Conservation (phyloP, 805 yeast genomes). For the Candida broadrunensis region DNA sequence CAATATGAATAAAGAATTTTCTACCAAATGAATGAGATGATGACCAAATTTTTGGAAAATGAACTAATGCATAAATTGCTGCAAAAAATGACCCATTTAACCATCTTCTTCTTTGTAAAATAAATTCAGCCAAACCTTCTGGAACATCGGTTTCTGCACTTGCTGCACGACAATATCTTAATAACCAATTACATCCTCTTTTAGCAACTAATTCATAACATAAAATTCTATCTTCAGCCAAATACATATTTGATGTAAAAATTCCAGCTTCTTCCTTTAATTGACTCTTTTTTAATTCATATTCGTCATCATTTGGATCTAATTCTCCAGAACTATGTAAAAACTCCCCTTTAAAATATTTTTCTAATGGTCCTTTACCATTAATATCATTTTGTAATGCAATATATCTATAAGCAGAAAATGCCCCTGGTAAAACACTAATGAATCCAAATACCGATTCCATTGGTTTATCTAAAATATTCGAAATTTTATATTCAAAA, state of each 20-base stretch:
- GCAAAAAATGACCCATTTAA: slow-evolving; percentile 70
- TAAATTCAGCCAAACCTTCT: slow-evolving; percentile 57
- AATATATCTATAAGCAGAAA: slow-evolving; percentile 59
- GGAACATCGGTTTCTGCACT: slow-evolving; percentile 72
- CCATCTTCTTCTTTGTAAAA: slow-evolving; percentile 67
- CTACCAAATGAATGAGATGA: slow-evolving; percentile 52
- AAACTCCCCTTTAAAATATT: slow-evolving; percentile 65
- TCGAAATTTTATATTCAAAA: slow-evolving; percentile 65
- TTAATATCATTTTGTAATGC: slow-evolving; percentile 56
- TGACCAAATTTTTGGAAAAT: slow-evolving; percentile 54
- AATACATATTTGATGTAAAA: slow-evolving; percentile 65
- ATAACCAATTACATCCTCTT: slow-evolving; percentile 54
- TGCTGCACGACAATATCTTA: slow-evolving; percentile 60
- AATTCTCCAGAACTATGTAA: slow-evolving; percentile 55
- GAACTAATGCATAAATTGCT: slow-evolving; percentile 52
- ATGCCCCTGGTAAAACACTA: slow-evolving; percentile 67
- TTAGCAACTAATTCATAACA: slow-evolving; percentile 66
- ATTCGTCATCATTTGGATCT: slow-evolving; percentile 56
- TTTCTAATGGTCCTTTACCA: slow-evolving; percentile 59
- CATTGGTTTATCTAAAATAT: slow-evolving; percentile 64
- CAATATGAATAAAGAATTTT: slow-evolving; percentile 50
- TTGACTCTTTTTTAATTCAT: slow-evolving; percentile 32
- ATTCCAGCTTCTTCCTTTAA: slow-evolving; percentile 47
- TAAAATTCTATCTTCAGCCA: slow-evolving; percentile 67
- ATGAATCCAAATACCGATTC: slow-evolving; percentile 65